Evolutionary conservation across 129 eudicot genomes (phyloP), one percentile per base, ranked within the genome.

Genomic region (Ambrosia artemisiifolia): DNA sequence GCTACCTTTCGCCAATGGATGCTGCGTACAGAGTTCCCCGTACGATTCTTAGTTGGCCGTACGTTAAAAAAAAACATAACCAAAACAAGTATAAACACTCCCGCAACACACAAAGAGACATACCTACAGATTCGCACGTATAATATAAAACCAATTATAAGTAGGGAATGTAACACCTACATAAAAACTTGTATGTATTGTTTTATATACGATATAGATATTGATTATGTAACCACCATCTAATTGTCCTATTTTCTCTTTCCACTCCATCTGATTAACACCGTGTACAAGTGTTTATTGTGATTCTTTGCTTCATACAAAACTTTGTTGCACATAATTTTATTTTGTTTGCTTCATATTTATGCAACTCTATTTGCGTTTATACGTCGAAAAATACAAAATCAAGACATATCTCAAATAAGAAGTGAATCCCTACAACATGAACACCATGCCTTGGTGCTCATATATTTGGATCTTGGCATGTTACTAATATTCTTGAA

Each of bases 391-490:
- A 33, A 34, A 9, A 65, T 36, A 19, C 12, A 48, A 74, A 18
- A 20, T 34, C 20, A 46, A 44, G 2, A 49, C 30, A 65, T 65
- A 44, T 42, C 50, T 33, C 44, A 47, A 36, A 44, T 12, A 76
- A 76, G 56, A 59, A 35, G 44, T 35, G 75, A 59, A 76, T 65
- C 54, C 54, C 72, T 63, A 73, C 72, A 63, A 74, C 78, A 74
- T 48, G 75, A 17, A 17, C 59, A 61, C 75, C 81, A 77, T 70
- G 56, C 56, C 44, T 60, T 61, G 54, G 11, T 70, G 81, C 69
- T 48, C 46, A 69, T 69, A 65, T 47, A 62, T 77, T 35, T 28
- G 75, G 75, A 77, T 77, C 33, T 77, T 69, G 42, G 71, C 81
- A 77, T 61, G 81, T 69, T 77, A 77, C 70, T 36, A 59, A 69